A percentile compares a stretch with the other conserved stretches of the same genome.
These are phyloP conservation scores for Yamadazyma trypodendri DNA, from an alignment of 1,139 yeast species.

Conservation along the genomic window DNA sequence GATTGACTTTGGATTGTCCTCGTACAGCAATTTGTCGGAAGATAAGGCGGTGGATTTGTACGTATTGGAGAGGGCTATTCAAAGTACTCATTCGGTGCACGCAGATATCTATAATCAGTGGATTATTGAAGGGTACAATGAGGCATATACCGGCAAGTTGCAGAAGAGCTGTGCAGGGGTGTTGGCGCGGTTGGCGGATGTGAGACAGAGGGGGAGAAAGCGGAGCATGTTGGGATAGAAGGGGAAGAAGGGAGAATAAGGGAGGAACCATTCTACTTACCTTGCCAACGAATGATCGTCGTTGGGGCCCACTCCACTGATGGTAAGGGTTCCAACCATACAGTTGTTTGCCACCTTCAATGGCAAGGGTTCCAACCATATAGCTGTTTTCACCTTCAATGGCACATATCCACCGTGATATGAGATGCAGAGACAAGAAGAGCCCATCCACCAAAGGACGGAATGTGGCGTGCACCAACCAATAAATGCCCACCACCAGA, in stretches of 20 bases:
- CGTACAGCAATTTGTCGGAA: conserved; percentile 75
- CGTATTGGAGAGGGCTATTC: conserved; percentile 87
- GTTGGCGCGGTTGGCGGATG: conserved; percentile 69
- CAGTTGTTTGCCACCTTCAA: conserved; percentile 49
- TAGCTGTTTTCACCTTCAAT: conserved; percentile 45
- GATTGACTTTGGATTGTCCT: conserved; percentile 89
- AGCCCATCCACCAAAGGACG: conserved; percentile 40
- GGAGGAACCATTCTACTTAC: no score
- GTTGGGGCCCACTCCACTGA: no score
- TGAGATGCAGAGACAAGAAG: conserved; percentile 41
- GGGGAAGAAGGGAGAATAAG: no score
- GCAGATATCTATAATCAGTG: conserved; percentile 64
- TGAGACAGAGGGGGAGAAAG: conserved; percentile 89
- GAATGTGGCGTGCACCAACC: no score
- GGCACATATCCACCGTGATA: conserved; percentile 69
- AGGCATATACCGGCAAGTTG: conserved; percentile 25
- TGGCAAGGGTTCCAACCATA: conserved; percentile 55
- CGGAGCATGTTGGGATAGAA: conserved; percentile 80
- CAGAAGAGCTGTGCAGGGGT: conserved; percentile 45
- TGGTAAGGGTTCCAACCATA: not conserved
- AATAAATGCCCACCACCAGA: no score
- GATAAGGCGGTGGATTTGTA: conserved; percentile 96
- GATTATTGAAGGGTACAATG: conserved; percentile 71
- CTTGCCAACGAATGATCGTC: no score
- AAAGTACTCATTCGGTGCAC: conserved; percentile 82